A percentile compares a stretch with the other conserved stretches of the same genome.
These are phyloP conservation scores for Carnegiea gigantea DNA, from an alignment of 179 eudicot genomes.

Conservation along the genomic window DNA sequence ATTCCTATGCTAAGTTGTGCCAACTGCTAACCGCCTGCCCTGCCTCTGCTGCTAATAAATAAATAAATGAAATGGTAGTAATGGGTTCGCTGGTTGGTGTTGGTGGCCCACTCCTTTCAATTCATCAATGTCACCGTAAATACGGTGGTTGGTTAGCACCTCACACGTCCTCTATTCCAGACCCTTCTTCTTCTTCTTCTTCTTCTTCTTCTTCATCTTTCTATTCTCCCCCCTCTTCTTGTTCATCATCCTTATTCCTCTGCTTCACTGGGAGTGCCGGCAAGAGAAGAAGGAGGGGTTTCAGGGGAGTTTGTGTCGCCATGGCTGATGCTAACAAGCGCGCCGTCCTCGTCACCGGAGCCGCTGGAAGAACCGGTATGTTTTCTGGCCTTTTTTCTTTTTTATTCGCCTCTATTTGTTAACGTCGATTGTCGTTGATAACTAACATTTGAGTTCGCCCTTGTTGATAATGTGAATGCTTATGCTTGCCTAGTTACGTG, in stretches of 20 bases:
- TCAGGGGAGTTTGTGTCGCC: background rate
- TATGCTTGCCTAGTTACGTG: too few species aligned
- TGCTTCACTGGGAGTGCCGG: background rate
- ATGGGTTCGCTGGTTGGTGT: background rate
- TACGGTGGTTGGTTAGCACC: slow-evolving; percentile 1
- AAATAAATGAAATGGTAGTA: background rate
- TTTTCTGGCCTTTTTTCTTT: background rate
- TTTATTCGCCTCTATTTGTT: background rate
- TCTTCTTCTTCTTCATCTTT: background rate
- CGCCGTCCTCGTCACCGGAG: slow-evolving; percentile 3
- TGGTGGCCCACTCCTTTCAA: background rate
- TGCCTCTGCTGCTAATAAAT: background rate
- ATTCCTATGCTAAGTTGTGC: background rate
- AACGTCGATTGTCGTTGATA: background rate
- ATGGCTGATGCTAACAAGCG: slow-evolving; percentile 1
- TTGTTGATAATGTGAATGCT: too few species aligned
- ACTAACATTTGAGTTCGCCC: background rate
- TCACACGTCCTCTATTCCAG: background rate
- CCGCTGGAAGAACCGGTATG: slow-evolving; percentile 5
- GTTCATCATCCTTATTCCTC: background rate
- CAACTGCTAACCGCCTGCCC: background rate
- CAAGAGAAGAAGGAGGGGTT: background rate
- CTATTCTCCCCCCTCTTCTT: background rate
- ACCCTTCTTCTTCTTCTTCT: background rate
- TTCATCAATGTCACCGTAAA: slow-evolving; percentile 5